Base-by-base conservation (phyloP, 192 early-diverging fungal species). In the Powellomyces hirtus region DNA sequence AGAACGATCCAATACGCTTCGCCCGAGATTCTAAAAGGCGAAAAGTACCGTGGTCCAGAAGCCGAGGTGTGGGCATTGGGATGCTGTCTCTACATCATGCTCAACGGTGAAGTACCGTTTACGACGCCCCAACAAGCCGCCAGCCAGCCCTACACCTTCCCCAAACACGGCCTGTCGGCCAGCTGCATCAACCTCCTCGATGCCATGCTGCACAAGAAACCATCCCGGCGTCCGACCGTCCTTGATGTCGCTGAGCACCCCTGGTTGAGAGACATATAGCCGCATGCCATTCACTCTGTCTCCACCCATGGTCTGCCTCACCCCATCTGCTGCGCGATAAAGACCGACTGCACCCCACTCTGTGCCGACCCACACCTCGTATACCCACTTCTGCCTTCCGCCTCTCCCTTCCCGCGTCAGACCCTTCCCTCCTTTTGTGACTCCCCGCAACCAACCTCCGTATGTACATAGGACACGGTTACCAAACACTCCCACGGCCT, bases 191-290 rank as follows among this genome's bases (percentile, higher is more conserved):
- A 89, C 52, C 70, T 89, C 22, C 53, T 93, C 68, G 76, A 82
- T 44, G 76, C 83, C 58, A 88, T 93, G 88, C 66, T 93, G 46
- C 77, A 80, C 37, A 88, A 86, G 70, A 66, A 81, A 53, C 80
- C 85, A 8, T 73, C 75, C 5, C 68, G 74, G 36, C 81, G 91
- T 18, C 83, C 86, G 1, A 87, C 83, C 8, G 78, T 91, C 53
- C 68, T 77, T 22, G 86, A 93, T 58, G 75, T 92, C 40, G 26
- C 68, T n/a, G 13, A 26, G 7, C 76, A 79, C 67, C 57, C 62
- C 5, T 81, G 80, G 80, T 42, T 81, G 46, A 45, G 20, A 18
- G 40, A 44, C 14, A 1, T 38, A 22, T 14, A 36, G 16, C 0
- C 24, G 50, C 13, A 52, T 52, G 11, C 24, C 14, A 22, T 34